Evolutionary conservation across 331 rosid species (phyloP), one percentile per base, ranked within the genome.

Genomic region (Spiraea crenata): DNA sequence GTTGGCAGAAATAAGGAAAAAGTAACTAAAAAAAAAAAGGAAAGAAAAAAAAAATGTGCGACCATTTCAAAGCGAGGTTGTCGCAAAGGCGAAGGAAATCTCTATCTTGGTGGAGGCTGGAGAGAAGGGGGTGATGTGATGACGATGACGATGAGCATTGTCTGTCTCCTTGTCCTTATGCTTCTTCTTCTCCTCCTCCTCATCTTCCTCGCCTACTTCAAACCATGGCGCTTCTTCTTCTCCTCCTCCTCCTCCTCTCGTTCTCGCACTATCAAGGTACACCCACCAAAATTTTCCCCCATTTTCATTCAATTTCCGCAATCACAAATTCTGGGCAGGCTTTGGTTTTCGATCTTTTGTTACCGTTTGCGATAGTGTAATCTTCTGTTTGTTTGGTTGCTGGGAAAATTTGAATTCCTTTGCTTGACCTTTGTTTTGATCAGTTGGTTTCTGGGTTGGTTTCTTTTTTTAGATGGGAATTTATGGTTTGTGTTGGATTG

Each of bases 221-320:
- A 88, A 83, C 99, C 98, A 82, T 95, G 99, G 98, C 99, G 98
- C 41, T 88, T 95, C 85, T 84, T 91, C 57, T 78, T 74, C 75
- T 72, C 84, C 74, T 63, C 79, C 85, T 84, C 89, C 57, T 78
- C 72, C 75, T 72, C 84, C 74, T 63, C 79, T 25, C 92, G 80
- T 14, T 81, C 79, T 70, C 88, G 81, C 73, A 46, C 85, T 48
- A 67, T 80, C 87, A 84, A 90, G 96, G 98, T 87, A 10, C 16
- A 63, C 55, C 8, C 17, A 2, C 15, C 13, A 34, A 37, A 41
- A 63, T 11, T 40, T 19, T 40, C 31, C 13, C 7, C 54, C 13
- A 17, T 9, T 69, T 62, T 17, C 31, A 19, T 41, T 58, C 40
- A 1, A 5, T 41, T 42, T 31, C 10, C 31, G 9, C 13, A 66